Percentiles rank a stretch among this genome's conserved stretches.
Evolutionary conservation across 805 yeast genomes (phyloP).

Genomic region (Metschnikowia rubicola): DNA sequence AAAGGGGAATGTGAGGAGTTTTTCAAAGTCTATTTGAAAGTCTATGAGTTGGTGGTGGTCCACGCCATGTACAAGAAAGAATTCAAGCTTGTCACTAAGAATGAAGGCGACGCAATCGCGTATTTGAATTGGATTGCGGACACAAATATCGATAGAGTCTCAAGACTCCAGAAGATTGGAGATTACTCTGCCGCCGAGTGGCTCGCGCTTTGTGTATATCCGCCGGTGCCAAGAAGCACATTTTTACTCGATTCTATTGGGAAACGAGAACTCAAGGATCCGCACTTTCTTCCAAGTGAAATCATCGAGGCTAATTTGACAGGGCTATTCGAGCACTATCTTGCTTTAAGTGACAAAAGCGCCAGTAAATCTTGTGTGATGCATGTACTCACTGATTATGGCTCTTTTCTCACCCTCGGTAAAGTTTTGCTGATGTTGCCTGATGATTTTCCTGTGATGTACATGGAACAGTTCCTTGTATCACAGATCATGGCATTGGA

Average conservation of each 20-base stretch:
- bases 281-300: background rate
- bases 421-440: constrained; percentile 33
- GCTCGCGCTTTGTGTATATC: constrained; percentile 20
- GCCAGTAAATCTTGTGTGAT: constrained; percentile 20
- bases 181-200: constrained; percentile 38
- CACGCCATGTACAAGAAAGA: background rate
- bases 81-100: background rate
- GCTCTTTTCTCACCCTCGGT: constrained; percentile 16
- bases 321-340: constrained; percentile 20
- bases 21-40: constrained; percentile 28
- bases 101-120: background rate
- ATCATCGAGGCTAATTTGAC: constrained; percentile 12
- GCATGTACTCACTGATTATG: constrained; percentile 29
- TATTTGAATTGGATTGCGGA: constrained; percentile 1
- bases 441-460: constrained; percentile 26
- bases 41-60: constrained; percentile 28
- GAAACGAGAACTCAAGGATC: background rate
- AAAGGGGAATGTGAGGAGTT: constrained; percentile 29
- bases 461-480: constrained; percentile 26
- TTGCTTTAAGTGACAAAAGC: constrained; percentile 4
- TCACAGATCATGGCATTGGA: constrained; percentile 21
- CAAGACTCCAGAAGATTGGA: constrained; percentile 16
- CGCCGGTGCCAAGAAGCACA: constrained; percentile 21
- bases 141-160: background rate
- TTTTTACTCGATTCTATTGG: constrained; percentile 15